Base-by-base conservation (phyloP, 306 rosid genomes). In the Hippophae rhamnoides region DNA sequence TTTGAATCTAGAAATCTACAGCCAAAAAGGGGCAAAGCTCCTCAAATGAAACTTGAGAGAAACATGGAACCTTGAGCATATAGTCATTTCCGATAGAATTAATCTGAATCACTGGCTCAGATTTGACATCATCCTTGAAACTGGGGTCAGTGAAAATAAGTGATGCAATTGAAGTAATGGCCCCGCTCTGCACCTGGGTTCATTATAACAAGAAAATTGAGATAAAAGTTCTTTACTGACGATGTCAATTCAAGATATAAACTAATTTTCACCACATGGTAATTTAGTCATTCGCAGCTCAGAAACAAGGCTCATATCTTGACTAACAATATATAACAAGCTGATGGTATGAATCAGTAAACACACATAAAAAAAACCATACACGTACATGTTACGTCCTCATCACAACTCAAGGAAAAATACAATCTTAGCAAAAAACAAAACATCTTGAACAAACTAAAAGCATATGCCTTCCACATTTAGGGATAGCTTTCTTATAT, bases 31-130 rank as follows among this genome's bases (percentile, higher is more conserved):
- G 43, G n/a, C 60, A 27, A 49, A 18, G 47, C 26, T 25, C 6
- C 48, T 2, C 8, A 60, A 50, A 10, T 38, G 54, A 48, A 47
- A 38, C 66, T 41, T 11, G 56, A 12, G 54, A 23, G 52, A 75
- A 62, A 46, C 67, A 56, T 59, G 45, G 47, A 38, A 90, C 97
- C 97, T 90, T 90, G 61, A 76, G 84, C n/a, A 78, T 7, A 56
- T 27, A 74, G 66, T 69, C 73, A 71, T 65, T 68, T 66, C 76
- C 83, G 48, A 68, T 44, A 23, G 86, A 72, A 69, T 64, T 60
- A 42, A 46, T 41, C 71, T 75, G 76, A 42, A 57, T 68, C 54
- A 38, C 68, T 48, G 71, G 59, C 49, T 77, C 79, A n/a, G 77
- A 69, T 45, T 68, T 75, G 3, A 69, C 50, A 40, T 72, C 85